Evolutionary conservation across 176 grass and related monocot species (phyloP), one percentile per base, ranked within the genome.

Genomic region (Aegilops umbellulata): DNA sequence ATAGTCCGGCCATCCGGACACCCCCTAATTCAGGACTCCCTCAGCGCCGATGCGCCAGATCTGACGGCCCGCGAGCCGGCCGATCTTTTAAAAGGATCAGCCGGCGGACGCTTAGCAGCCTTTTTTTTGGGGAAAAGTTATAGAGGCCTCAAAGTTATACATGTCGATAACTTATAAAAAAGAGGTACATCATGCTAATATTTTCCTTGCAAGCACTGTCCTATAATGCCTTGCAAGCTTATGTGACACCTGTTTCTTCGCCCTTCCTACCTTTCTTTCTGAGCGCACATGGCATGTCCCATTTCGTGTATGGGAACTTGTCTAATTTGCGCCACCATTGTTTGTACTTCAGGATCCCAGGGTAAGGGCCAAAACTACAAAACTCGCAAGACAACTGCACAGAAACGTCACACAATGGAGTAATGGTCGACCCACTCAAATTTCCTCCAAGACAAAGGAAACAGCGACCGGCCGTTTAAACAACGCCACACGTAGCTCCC

Each of bases 221-320:
- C 7, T 57, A 57, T 57, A 57, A 22, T 57, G 53, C 7, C 53
- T 57, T 57, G 53, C 68, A 69, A 34, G 65, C 31, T 22, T 22
- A 32, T 70, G 20, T 38, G 67, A 35, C 16, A 47, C 25, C 25
- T 76, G 25, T 72, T 74, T 74, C 5, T 80, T 78, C 66, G 13
- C 67, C 17, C 42, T 80, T 85, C 82, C 77, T 80, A 46, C 68
- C 82, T 27, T 67, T 60, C 82, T 89, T 89, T 88, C 2, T 25
- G 13, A 26, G 60, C 58, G 44, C 67, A 80, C 20, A 67, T 32
- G 60, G 77, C 76, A 84, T 85, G 87, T 42, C 64, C 67, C 0
- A 69, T 73, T 73, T 83, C 49, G 25, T 29, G 22, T 49, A 74
- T 16, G 39, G 11, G 30, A 35, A 35, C 65, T 12, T 20, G 41